Evolutionary conservation across 2,329 filamentous ascomycete genomes (phyloP).

Genomic region (Ascochyta koolunga): DNA sequence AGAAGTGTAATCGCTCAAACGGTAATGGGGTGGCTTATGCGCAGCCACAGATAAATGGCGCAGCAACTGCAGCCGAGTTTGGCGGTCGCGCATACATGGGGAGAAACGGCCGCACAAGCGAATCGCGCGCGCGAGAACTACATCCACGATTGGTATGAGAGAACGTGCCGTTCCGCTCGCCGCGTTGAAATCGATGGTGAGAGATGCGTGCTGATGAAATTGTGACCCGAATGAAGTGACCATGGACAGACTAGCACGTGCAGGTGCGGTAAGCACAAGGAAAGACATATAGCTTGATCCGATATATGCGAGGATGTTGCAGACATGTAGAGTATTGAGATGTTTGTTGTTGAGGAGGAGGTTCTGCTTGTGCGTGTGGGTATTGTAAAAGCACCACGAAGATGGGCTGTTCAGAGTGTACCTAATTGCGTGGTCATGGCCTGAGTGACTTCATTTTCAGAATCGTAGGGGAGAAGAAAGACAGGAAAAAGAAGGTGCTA

Average conservation of each 20-base stretch:
- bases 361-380: too few relatives aligned
- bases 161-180: neutral
- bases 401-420: too few relatives aligned
- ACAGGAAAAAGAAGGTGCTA: too few relatives aligned
- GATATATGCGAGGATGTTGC: too few relatives aligned
- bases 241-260: too few relatives aligned
- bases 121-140: slow-evolving; percentile 7
- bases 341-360: too few relatives aligned
- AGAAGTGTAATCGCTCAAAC: slow-evolving; percentile 1
- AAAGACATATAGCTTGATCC: neutral
- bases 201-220: neutral
- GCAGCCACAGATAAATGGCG: slow-evolving; percentile 19
- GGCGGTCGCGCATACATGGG: slow-evolving; percentile 10
- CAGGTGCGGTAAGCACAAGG: too few relatives aligned
- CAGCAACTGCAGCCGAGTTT: slow-evolving; percentile 14
- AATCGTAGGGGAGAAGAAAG: too few relatives aligned
- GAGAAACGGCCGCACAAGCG: neutral
- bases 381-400: too few relatives aligned
- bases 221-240: neutral
- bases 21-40: slow-evolving; percentile 15
- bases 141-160: slow-evolving; percentile 8
- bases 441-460: too few relatives aligned
- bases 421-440: too few relatives aligned
- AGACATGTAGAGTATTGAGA: too few relatives aligned
- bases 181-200: neutral